Percentiles rank a stretch among this genome's conserved stretches.
Evolutionary conservation across 1,284 basidiomycete genomes (phyloP).

Genomic region (Cutaneotrichosporon sp.): DNA sequence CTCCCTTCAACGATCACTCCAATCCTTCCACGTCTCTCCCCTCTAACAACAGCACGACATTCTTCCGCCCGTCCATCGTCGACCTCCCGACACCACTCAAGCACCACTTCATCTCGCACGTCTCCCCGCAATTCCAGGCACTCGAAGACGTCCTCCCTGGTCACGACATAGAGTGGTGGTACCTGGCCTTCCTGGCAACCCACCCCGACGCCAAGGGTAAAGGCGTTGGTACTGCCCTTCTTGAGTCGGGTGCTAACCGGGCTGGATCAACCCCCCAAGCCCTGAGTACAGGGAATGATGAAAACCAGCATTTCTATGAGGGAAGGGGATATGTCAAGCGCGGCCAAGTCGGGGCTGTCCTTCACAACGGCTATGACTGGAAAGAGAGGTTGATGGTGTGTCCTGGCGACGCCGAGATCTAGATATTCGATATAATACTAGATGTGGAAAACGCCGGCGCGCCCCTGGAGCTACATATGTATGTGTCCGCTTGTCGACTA

Average conservation of each 20-base stretch:
- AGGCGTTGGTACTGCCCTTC: not conserved
- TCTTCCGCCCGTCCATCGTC: not conserved
- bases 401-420: not conserved
- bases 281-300: not conserved
- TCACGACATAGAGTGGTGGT: slow-evolving; percentile 4
- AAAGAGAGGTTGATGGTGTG: not conserved
- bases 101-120: not conserved
- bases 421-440: not conserved
- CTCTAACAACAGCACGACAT: not conserved
- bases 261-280: not conserved
- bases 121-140: not conserved
- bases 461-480: too few relatives aligned
- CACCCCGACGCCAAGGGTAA: not conserved
- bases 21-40: too few relatives aligned
- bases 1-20: not conserved
- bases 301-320: not conserved
- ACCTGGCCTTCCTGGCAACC: not conserved
- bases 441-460: too few relatives aligned
- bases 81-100: not conserved
- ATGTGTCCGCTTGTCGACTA: too few relatives aligned
- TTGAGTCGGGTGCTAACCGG: not conserved
- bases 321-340: not conserved
- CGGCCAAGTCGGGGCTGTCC: not conserved
- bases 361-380: not conserved
- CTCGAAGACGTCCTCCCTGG: not conserved